Evolutionary conservation across 768 basidiomycete species (phyloP).

Genomic region (Candolleomyces efflorescens): DNA sequence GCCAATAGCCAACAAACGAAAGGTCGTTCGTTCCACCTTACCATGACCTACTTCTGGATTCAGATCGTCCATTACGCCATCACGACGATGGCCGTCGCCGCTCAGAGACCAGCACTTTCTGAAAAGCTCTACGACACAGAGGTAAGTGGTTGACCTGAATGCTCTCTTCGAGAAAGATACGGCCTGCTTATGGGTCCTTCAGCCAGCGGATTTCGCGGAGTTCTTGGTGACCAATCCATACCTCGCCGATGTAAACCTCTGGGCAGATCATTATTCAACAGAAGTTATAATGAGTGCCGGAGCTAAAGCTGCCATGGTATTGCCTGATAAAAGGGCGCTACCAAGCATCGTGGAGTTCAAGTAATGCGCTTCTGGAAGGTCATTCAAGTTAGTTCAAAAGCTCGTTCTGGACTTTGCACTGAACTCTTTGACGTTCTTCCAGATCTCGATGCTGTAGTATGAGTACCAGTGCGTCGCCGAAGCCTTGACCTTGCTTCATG

Average conservation of each 20-base stretch:
- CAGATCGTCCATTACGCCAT: slow-evolving; percentile 46
- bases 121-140: too few relatives aligned
- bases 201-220: slow-evolving; percentile 25
- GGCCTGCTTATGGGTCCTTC: slow-evolving; percentile 8
- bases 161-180: not conserved
- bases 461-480: too few relatives aligned
- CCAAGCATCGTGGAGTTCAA: slow-evolving; percentile 28
- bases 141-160: not conserved
- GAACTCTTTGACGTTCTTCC: too few relatives aligned
- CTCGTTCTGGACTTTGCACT: too few relatives aligned
- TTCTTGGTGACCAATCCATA: slow-evolving; percentile 39
- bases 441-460: too few relatives aligned
- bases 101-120: too few relatives aligned
- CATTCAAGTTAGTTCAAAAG: too few relatives aligned
- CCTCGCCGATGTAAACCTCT: slow-evolving; percentile 36
- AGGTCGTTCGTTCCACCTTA: slow-evolving; percentile 36
- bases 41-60: slow-evolving; percentile 51
- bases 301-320: slow-evolving; percentile 37
- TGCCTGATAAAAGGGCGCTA: slow-evolving; percentile 41
- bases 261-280: slow-evolving; percentile 40
- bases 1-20: slow-evolving; percentile 29
- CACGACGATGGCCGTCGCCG: too few relatives aligned
- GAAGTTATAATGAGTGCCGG: slow-evolving; percentile 39
- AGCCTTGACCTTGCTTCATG: too few relatives aligned
- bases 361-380: too few relatives aligned